These are phyloP conservation scores for Hibiscus syriacus DNA, from an alignment of 345 rosid genomes.

Conservation along the genomic window DNA sequence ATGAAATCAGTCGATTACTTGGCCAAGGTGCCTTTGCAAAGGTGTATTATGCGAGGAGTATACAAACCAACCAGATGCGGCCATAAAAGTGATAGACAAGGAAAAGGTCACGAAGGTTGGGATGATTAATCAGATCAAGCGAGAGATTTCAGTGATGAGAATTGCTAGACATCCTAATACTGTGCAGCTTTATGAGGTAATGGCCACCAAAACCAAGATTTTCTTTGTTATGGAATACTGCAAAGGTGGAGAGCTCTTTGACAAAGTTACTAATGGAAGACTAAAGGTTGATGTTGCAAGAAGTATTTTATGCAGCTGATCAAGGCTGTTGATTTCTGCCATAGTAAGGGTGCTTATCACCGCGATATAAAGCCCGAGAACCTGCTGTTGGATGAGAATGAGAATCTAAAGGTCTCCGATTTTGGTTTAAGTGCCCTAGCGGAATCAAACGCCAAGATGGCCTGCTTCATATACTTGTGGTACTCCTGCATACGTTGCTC, in stretches of 20 bases:
- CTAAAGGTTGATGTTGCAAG: slow-evolving; percentile 59
- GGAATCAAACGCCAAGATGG: slow-evolving; percentile 66
- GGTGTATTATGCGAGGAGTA: slow-evolving; percentile 64
- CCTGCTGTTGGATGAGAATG: slow-evolving; percentile 61
- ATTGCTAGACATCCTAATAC: slow-evolving; percentile 61
- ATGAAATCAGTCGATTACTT: slow-evolving; percentile 60
- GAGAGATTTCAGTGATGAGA: slow-evolving; percentile 74
- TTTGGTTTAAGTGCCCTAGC: slow-evolving; percentile 79
- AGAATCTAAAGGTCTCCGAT: slow-evolving; percentile 71
- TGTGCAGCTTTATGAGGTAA: slow-evolving; percentile 67
- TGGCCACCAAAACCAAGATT: slow-evolving; percentile 81
- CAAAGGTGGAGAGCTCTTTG: slow-evolving; percentile 77
- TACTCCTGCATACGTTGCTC: slow-evolving; percentile 82
- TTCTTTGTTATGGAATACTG: slow-evolving; percentile 69
- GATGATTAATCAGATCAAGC: slow-evolving; percentile 57
- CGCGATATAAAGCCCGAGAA: slow-evolving; percentile 86
- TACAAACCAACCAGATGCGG: slow-evolving; percentile 46
- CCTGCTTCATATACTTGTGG: slow-evolving; percentile 73
- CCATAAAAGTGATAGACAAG: slow-evolving; percentile 71
- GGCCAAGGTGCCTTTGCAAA: slow-evolving; percentile 90
- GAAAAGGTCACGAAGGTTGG: slow-evolving; percentile 60
- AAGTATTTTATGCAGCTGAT: slow-evolving; percentile 61
- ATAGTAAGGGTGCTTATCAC: too few relatives aligned
- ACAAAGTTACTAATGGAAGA: slow-evolving; percentile 66
- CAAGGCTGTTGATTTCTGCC: slow-evolving; percentile 56